phyloP scores from a whole-genome alignment of 352 stramenopile species.

The Globisporangium parvum region DNA sequence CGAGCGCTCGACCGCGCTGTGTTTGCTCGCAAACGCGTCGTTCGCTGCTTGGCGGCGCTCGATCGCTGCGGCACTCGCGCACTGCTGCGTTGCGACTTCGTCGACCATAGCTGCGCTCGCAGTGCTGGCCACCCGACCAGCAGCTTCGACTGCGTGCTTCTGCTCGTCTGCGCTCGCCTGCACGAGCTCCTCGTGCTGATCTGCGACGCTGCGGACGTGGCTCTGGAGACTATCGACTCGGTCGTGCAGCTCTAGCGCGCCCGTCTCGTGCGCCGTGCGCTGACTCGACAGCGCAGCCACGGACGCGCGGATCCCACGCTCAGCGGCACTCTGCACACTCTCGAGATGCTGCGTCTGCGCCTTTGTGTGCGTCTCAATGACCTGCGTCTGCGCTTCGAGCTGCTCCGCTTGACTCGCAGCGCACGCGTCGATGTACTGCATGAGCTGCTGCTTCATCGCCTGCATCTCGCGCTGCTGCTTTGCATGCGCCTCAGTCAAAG shows the following conservation, averaged over 20 bases:
- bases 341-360: conserved; percentile 34
- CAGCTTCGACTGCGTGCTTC: conserved; percentile 7
- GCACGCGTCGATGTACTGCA: conserved; percentile 39
- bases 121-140: background rate
- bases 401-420: conserved; percentile 31
- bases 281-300: conserved; percentile 25
- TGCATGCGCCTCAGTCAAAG: conserved; percentile 26
- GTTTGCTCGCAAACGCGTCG: conserved; percentile 13
- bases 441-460: conserved; percentile 35
- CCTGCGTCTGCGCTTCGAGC: conserved; percentile 35
- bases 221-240: conserved; percentile 21
- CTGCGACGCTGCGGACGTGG: conserved; percentile 15
- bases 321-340: conserved; percentile 24
- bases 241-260: conserved; percentile 20
- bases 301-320: conserved; percentile 31
- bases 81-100: conserved; percentile 23
- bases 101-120: conserved; percentile 9
- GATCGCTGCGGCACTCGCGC: conserved; percentile 8
- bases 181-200: conserved; percentile 22
- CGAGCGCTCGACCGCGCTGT: background rate
- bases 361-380: conserved; percentile 29
- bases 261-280: conserved; percentile 25
- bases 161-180: conserved; percentile 17
- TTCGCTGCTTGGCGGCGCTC: conserved; percentile 19
- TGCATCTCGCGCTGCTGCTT: conserved; percentile 39